Conservation (phyloP, 257 asterid species). For the Capsicum pubescens region DNA sequence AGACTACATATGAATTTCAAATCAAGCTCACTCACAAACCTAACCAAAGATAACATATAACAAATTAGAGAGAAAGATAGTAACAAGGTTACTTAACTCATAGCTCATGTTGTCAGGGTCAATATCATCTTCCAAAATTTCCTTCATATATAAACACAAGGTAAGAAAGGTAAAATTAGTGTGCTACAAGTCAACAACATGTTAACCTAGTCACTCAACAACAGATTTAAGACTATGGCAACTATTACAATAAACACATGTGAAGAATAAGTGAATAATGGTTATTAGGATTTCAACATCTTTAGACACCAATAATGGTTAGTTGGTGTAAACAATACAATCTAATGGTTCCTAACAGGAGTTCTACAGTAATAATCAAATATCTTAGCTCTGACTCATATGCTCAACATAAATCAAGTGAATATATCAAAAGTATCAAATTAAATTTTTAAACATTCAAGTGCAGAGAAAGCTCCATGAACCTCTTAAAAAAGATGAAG, state of each 20-base stretch:
- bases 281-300: background rate
- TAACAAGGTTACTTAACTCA: constrained; percentile 52
- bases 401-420: too few species aligned
- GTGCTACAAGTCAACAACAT: background rate
- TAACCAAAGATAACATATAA: background rate
- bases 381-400: too few species aligned
- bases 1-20: background rate
- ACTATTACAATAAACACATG: background rate
- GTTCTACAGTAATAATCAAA: too few species aligned
- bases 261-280: background rate
- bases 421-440: too few species aligned
- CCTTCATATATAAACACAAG: constrained; percentile 51
- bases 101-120: constrained; percentile 91
- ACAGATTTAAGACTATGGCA: background rate
- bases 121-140: constrained; percentile 68
- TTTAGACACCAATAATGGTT: background rate
- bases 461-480: too few species aligned
- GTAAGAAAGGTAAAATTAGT: background rate
- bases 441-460: too few species aligned
- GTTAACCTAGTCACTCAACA: background rate
- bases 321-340: too few species aligned
- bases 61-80: background rate
- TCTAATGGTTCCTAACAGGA: too few species aligned
- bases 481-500: too few species aligned
- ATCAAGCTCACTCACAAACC: constrained; percentile 13